Percentiles rank a stretch among this genome's conserved stretches.
Evolutionary conservation across 208 protist genomes (phyloP).

Genomic region (Trypanosoma cruzi): DNA sequence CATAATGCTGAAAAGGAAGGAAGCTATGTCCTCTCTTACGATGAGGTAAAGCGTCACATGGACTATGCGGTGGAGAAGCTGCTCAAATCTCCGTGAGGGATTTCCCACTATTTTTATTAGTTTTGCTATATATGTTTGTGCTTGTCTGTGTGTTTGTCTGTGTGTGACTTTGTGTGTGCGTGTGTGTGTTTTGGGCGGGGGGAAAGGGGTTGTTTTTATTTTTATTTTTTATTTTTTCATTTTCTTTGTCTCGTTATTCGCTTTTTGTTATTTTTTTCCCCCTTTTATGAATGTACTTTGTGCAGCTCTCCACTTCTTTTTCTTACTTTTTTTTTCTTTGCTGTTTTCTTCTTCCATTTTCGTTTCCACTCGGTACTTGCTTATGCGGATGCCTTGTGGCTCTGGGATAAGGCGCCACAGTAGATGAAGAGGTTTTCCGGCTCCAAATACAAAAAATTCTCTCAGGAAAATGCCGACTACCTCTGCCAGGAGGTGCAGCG

Average conservation of each 20-base stretch:
- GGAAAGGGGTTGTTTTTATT: slow-evolving; percentile 31
- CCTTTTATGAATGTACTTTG: neutral
- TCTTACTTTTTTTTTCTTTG: neutral
- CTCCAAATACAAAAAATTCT: slow-evolving; percentile 40
- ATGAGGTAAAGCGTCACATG: slow-evolving; percentile 21
- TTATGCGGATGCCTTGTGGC: no score
- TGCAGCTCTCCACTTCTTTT: no score
- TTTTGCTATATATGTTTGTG: neutral
- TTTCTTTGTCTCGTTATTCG: no score
- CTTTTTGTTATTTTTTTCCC: slow-evolving; percentile 23
- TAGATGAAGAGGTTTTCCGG: slow-evolving; percentile 21
- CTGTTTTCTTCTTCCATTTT: no score
- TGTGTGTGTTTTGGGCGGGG: no score
- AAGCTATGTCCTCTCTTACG: slow-evolving; percentile 20
- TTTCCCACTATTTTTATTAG: neutral
- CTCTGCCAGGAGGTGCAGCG: slow-evolving; percentile 56
- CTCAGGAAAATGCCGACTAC: slow-evolving; percentile 47
- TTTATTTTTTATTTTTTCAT: slow-evolving; percentile 22
- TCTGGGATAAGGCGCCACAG: neutral
- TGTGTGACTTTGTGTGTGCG: neutral
- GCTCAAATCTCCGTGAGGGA: neutral
- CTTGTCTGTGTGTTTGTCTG: no score
- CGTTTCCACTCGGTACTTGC: no score
- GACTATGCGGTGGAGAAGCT: slow-evolving; percentile 22
- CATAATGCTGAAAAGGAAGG: slow-evolving; percentile 25